phyloP scores from a whole-genome alignment of 164 flowering plant genomes.

The Tinospora cordifolia region DNA sequence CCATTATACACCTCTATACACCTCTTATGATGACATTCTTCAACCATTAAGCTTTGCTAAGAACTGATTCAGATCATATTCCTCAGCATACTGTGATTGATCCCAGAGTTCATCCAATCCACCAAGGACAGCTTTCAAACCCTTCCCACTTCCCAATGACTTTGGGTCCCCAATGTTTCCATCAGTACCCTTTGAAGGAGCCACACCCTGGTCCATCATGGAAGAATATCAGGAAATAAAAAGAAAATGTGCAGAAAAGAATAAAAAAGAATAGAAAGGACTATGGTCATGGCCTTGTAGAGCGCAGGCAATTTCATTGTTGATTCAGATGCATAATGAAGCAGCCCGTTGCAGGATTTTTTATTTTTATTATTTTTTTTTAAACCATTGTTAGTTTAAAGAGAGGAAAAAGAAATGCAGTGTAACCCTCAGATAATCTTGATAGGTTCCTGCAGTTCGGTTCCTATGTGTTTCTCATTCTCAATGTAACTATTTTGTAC shows the following conservation, averaged over 20 bases:
- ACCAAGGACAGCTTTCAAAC: constrained; percentile 79
- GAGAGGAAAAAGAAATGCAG: neutral
- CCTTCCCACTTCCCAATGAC: constrained; percentile 51
- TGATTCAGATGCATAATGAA: neutral
- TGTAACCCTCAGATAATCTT: neutral
- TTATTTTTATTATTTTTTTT: too few relatives aligned
- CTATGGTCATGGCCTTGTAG: neutral
- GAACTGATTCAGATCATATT: constrained; percentile 79
- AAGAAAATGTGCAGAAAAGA: neutral
- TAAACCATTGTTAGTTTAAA: too few relatives aligned
- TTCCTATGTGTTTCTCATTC: too few relatives aligned
- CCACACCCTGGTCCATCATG: constrained; percentile 34
- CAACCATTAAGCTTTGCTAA: constrained; percentile 76
- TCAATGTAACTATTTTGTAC: too few relatives aligned
- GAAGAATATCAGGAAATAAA: neutral
- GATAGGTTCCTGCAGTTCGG: neutral
- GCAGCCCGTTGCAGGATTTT: neutral
- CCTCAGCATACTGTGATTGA: constrained; percentile 91
- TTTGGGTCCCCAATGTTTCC: constrained; percentile 38
- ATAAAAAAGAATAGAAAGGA: neutral
- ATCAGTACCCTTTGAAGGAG: constrained; percentile 31
- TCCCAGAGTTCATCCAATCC: constrained; percentile 97
- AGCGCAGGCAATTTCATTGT: neutral
- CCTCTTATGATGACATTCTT: constrained; percentile 18
- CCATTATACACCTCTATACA: constrained; percentile 33